These are phyloP conservation scores for Sclerotinia trifoliorum DNA, from an alignment of 2,329 filamentous ascomycete genomes.

Conservation along the genomic window DNA sequence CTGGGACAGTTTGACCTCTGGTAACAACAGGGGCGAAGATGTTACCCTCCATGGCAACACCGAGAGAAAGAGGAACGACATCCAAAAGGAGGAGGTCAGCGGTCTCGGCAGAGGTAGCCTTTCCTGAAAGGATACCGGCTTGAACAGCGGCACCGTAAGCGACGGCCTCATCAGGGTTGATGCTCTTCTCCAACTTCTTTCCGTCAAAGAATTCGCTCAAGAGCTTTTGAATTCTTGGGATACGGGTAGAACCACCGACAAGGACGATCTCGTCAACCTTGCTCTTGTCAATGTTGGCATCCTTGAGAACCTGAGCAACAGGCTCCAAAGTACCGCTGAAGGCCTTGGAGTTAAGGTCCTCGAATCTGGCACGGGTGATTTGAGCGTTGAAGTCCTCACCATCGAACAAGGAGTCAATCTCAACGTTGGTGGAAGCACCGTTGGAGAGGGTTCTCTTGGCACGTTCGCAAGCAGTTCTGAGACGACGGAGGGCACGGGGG, in stretches of 20 bases:
- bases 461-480: slow-evolving; percentile 97
- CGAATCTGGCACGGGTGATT: slow-evolving; percentile 98
- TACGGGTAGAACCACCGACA: slow-evolving; percentile 98
- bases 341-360: slow-evolving; percentile 95
- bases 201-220: slow-evolving; percentile 98
- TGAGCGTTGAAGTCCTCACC: slow-evolving; percentile 96
- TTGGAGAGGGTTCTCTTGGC: slow-evolving; percentile 98
- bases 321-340: slow-evolving; percentile 93
- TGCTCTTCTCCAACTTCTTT: slow-evolving; percentile 99
- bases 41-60: slow-evolving; percentile 99
- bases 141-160: slow-evolving; percentile 98
- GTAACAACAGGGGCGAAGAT: slow-evolving; percentile 94
- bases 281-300: slow-evolving; percentile 82
- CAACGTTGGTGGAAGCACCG: slow-evolving; percentile 94
- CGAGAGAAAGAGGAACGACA: slow-evolving; percentile 92
- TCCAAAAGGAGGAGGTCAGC: slow-evolving; percentile 93
- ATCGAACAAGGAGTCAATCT: slow-evolving; percentile 98
- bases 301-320: slow-evolving; percentile 95
- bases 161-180: slow-evolving; percentile 99
- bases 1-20: slow-evolving; percentile 74
- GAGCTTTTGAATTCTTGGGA: slow-evolving; percentile 98
- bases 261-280: slow-evolving; percentile 98
- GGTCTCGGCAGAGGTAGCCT: slow-evolving; percentile 94
- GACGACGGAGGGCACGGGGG: slow-evolving; percentile 88
- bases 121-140: slow-evolving; percentile 97